A percentile compares a stretch with the other conserved stretches of the same genome.
phyloP scores from a whole-genome alignment of 2,329 filamentous ascomycete species.

The Remersonia thermophila region DNA sequence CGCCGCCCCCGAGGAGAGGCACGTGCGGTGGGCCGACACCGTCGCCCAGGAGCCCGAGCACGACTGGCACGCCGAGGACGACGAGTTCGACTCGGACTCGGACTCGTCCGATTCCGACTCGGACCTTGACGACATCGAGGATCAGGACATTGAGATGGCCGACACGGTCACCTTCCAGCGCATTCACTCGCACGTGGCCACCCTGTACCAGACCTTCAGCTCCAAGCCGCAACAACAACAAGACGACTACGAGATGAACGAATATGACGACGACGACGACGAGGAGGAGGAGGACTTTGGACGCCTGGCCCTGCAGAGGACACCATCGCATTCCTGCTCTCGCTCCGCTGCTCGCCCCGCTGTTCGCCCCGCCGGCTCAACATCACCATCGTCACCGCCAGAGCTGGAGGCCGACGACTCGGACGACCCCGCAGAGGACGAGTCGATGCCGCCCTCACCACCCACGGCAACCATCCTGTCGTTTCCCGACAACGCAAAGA shows the following conservation, averaged over 20 bases:
- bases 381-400: constrained; percentile 55
- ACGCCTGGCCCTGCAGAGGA: constrained; percentile 55
- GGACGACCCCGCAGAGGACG: constrained; percentile 61
- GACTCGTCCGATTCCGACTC: constrained; percentile 27
- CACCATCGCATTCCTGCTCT: constrained; percentile 52
- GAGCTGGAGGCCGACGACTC: constrained; percentile 56
- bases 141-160: constrained; percentile 45
- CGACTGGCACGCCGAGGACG: constrained; percentile 56
- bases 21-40: constrained; percentile 79
- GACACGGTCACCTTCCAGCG: constrained; percentile 35
- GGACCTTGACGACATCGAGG: constrained; percentile 46
- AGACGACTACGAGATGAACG: constrained; percentile 38
- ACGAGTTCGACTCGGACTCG: constrained; percentile 43
- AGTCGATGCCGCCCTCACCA: constrained; percentile 59
- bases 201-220: constrained; percentile 18
- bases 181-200: constrained; percentile 26
- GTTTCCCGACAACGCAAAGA: constrained; percentile 47
- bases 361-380: constrained; percentile 15
- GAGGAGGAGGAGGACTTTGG: constrained; percentile 55
- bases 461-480: constrained; percentile 43
- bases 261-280: constrained; percentile 44
- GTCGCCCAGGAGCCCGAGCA: constrained; percentile 62
- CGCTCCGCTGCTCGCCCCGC: background rate
- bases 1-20: constrained; percentile 45
- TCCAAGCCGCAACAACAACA: constrained; percentile 31